Base-by-base conservation (phyloP, 1,139 yeast species). In the Kodamaea anthophila region DNA sequence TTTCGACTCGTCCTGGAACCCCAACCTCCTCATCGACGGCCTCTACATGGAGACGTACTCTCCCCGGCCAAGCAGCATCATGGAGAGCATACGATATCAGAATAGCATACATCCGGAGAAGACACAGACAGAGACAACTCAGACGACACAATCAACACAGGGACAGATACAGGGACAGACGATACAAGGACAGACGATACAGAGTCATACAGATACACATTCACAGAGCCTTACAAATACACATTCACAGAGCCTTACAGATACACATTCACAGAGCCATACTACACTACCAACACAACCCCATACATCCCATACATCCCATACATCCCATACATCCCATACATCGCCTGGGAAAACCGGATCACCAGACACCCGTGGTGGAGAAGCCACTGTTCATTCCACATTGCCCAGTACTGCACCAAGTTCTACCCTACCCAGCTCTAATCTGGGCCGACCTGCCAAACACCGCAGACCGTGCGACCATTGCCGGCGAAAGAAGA, bases 401-500 rank as follows among this genome's bases (percentile, higher is more conserved):
- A 10, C 21, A 19, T n/a, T 19, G 12, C 8, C 16, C 13, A 23
- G 6, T 13, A 9, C 15, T n/a, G 11, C 14, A 14, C 11, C 15
- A 7, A 13, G 24, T 7, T 7, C 19, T 9, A 8, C n/a, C 22
- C 22, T 10, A 2, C 40, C 36, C 4, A 22, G 26, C 8, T 12
- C 34, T 11, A 11, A 13, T 9, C 26, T 21, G 8, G n/a, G 28
- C 4, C 26, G 32, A 19, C 35, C 42, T 30, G 31, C 35, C 14
- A 30, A 59, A 32, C 60, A 51, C 26, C 52, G 65, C 16, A 55
- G 72, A 10, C 80, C 83, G 1, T 80, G 88, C 49, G 85, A 77
- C 44, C 83, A 76, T 43, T 80, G 88, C 50, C 60, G 84, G 32
- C 59, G 82, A 35, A 58, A 80, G 31, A 77, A 77, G 43, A 75